Percentiles rank a stretch among this genome's conserved stretches.
phyloP scores from a whole-genome alignment of 2,329 filamentous ascomycete species.

The Cordyceps tenuipes region DNA sequence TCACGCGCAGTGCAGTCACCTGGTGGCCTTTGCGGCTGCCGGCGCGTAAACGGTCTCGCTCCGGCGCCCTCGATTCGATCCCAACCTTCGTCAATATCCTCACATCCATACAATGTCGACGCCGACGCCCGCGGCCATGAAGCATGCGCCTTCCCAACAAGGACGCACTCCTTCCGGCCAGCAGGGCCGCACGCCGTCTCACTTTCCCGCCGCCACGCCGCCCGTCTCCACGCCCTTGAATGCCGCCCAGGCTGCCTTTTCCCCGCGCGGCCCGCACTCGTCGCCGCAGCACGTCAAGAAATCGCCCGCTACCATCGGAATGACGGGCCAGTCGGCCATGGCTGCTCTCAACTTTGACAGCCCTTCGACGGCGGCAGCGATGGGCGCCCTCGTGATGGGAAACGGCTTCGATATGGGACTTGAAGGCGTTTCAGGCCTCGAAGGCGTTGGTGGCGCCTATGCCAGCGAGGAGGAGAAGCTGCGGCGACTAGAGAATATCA shows the following conservation, averaged over 20 bases:
- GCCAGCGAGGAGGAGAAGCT: constrained; percentile 46
- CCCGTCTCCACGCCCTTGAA: constrained; percentile 60
- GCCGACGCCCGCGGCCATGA: constrained; percentile 43
- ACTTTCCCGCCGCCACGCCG: constrained; percentile 49
- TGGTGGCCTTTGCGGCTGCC: constrained; percentile 1
- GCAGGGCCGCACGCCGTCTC: constrained; percentile 42
- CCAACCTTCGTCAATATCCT: neutral
- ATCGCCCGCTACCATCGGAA: constrained; percentile 47
- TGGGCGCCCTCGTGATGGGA: constrained; percentile 47
- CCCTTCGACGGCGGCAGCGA: constrained; percentile 53
- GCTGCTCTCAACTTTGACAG: constrained; percentile 53
- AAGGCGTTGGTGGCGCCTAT: constrained; percentile 29
- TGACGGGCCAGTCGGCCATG: constrained; percentile 38
- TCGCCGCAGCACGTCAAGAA: constrained; percentile 59
- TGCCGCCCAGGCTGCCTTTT: constrained; percentile 48
- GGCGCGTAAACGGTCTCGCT: neutral
- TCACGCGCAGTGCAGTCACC: neutral
- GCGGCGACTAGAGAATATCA: constrained; percentile 44
- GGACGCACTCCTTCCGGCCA: constrained; percentile 38
- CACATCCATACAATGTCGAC: constrained; percentile 33
- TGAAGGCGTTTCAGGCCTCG: constrained; percentile 40
- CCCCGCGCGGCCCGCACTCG: constrained; percentile 47
- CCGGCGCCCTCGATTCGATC: neutral
- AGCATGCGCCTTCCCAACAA: constrained; percentile 35
- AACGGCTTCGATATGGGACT: constrained; percentile 43